Evolutionary conservation across 352 stramenopile genomes (phyloP).

Genomic region (Thalassiosira sp.): DNA sequence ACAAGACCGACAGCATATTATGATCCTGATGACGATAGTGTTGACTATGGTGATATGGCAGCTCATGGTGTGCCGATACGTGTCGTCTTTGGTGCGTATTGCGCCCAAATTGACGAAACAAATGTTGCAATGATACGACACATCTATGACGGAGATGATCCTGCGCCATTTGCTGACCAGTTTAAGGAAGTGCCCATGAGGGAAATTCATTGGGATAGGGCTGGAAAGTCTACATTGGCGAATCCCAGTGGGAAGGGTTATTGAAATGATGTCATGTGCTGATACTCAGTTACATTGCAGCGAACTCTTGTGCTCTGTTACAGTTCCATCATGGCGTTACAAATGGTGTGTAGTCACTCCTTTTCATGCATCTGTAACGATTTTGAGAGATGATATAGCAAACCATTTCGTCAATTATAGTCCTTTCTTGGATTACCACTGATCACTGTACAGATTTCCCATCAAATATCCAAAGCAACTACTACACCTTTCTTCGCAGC

Average conservation of each 20-base stretch:
- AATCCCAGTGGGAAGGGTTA: conserved; percentile 22
- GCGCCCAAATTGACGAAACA: conserved; percentile 53
- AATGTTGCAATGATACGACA: conserved; percentile 48
- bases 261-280: too few relatives aligned
- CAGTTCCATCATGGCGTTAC: too few relatives aligned
- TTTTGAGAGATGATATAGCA: too few relatives aligned
- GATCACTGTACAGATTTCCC: too few relatives aligned
- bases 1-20: conserved; percentile 47
- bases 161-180: conserved; percentile 48
- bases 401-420: too few relatives aligned
- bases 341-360: too few relatives aligned
- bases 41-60: conserved; percentile 4
- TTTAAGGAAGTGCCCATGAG: conserved; percentile 32
- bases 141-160: conserved; percentile 53
- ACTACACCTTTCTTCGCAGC: too few relatives aligned
- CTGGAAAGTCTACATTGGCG: conserved; percentile 15
- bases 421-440: too few relatives aligned
- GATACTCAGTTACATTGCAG: too few relatives aligned
- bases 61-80: conserved; percentile 29
- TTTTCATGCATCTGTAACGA: too few relatives aligned
- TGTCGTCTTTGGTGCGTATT: conserved; percentile 54
- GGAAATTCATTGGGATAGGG: conserved; percentile 44
- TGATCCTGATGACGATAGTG: conserved; percentile 16
- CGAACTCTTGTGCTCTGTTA: too few relatives aligned
- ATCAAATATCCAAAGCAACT: too few relatives aligned